Evolutionary conservation across 2,329 filamentous ascomycete genomes (phyloP).

Genomic region (Cryphonectria naterciae): DNA sequence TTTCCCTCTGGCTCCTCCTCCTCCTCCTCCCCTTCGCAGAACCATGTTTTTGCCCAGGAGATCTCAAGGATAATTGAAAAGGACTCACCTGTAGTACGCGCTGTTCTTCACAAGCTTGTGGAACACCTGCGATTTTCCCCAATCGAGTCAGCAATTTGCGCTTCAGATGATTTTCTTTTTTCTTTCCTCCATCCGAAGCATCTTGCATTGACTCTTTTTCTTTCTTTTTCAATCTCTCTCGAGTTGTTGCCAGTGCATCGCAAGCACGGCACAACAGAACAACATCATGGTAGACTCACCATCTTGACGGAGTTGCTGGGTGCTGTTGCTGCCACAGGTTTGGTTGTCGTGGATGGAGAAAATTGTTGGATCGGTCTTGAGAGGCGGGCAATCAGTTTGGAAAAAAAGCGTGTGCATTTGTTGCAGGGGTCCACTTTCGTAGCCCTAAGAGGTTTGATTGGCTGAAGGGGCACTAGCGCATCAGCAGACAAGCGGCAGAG

Average conservation of each 20-base stretch:
- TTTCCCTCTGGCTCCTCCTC: background rate
- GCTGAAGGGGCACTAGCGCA: constrained; percentile 1
- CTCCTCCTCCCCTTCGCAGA: background rate
- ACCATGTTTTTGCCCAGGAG: background rate
- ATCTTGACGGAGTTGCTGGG: constrained; percentile 65
- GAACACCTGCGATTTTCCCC: constrained; percentile 70
- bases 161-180: constrained; percentile 76
- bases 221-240: constrained; percentile 27
- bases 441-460: constrained; percentile 19
- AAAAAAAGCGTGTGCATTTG: constrained; percentile 12
- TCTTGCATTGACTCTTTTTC: constrained; percentile 83
- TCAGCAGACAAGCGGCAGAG: constrained; percentile 13
- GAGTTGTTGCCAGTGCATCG: constrained; percentile 15
- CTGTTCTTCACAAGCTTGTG: constrained; percentile 96
- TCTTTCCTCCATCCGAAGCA: constrained; percentile 80
- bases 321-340: constrained; percentile 39
- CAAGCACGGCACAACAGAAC: background rate
- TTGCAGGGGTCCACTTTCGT: constrained; percentile 1
- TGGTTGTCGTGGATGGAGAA: constrained; percentile 40
- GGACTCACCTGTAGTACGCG: constrained; percentile 94
- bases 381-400: constrained; percentile 1
- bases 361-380: constrained; percentile 24
- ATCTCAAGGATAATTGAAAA: background rate
- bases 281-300: constrained; percentile 59
- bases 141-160: constrained; percentile 99